Evolutionary conservation across 2,329 filamentous ascomycete species (phyloP).

Genomic region (Dactylellina parvicollis): DNA sequence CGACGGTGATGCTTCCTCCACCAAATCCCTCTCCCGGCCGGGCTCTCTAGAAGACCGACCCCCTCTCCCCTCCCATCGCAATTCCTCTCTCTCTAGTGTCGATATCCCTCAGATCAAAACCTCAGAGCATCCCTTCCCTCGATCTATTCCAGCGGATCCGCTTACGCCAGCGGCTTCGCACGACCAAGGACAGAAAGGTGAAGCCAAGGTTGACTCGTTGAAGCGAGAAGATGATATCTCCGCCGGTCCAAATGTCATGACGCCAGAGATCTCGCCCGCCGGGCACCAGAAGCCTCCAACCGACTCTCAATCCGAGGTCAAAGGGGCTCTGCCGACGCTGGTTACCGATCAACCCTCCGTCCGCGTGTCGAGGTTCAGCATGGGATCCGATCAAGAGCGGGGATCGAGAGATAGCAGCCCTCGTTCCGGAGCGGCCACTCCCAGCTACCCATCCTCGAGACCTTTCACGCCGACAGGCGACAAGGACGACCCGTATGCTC

Average conservation of each 20-base stretch:
- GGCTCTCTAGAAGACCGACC: slow-evolving; percentile 37
- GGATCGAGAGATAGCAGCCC: slow-evolving; percentile 71
- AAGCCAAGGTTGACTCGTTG: slow-evolving; percentile 20
- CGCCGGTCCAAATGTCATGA: slow-evolving; percentile 68
- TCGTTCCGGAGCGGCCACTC: slow-evolving; percentile 66
- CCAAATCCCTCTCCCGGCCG: slow-evolving; percentile 36
- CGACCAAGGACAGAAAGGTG: slow-evolving; percentile 49
- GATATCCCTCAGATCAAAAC: slow-evolving; percentile 43
- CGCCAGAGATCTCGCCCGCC: slow-evolving; percentile 75
- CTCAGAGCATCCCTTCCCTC: slow-evolving; percentile 46
- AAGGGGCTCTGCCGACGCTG: slow-evolving; percentile 36
- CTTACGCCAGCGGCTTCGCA: slow-evolving; percentile 54
- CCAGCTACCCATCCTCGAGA: slow-evolving; percentile 73
- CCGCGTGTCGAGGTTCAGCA: slow-evolving; percentile 64
- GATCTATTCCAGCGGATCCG: slow-evolving; percentile 46
- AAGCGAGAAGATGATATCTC: slow-evolving; percentile 34
- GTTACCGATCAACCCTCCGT: slow-evolving; percentile 52
- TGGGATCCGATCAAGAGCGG: slow-evolving; percentile 69
- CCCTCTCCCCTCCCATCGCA: slow-evolving; percentile 16
- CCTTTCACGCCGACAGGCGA: slow-evolving; percentile 83
- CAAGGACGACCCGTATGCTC: slow-evolving; percentile 85
- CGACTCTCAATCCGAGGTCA: slow-evolving; percentile 58
- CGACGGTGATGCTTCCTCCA: slow-evolving; percentile 33
- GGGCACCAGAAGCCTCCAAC: slow-evolving; percentile 63
- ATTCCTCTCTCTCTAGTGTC: slow-evolving; percentile 44